A percentile compares a stretch with the other conserved stretches of the same genome.
phyloP scores from a whole-genome alignment of 2,329 filamentous ascomycete species.

The Clarireedia hainanense region DNA sequence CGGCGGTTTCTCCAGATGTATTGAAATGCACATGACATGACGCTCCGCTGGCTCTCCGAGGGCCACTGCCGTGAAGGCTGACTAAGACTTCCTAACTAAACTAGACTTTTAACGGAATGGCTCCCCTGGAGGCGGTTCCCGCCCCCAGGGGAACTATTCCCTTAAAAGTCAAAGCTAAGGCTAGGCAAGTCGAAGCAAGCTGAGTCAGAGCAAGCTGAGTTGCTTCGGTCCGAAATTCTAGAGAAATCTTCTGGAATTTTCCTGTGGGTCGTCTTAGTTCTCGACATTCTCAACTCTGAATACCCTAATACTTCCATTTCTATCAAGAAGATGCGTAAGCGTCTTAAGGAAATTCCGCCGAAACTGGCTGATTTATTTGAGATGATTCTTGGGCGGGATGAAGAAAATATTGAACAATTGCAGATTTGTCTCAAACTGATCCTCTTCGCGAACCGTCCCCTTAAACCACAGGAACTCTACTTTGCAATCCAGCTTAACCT shows the following conservation, averaged over 20 bases:
- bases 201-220: conserved; percentile 7
- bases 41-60: too few relatives aligned
- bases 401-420: conserved; percentile 33
- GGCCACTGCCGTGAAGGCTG: too few relatives aligned
- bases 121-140: too few relatives aligned
- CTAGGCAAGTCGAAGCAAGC: conserved; percentile 7
- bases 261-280: conserved; percentile 19
- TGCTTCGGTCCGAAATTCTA: conserved; percentile 13
- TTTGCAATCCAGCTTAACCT: conserved; percentile 17
- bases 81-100: too few relatives aligned
- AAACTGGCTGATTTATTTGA: conserved; percentile 14
- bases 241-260: conserved; percentile 18
- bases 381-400: conserved; percentile 34
- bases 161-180: conserved; percentile 12
- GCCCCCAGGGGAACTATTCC: too few relatives aligned
- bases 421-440: conserved; percentile 45
- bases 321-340: conserved; percentile 29
- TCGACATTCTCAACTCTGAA: conserved; percentile 37
- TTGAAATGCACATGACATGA: too few relatives aligned
- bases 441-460: conserved; percentile 35
- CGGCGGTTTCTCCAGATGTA: conserved; percentile 27
- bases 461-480: conserved; percentile 20
- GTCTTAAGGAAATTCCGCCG: conserved; percentile 27
- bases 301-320: conserved; percentile 23
- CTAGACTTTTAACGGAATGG: too few relatives aligned